phyloP scores from a whole-genome alignment of 305 asterid genomes.

The Plantago lanceolata region DNA sequence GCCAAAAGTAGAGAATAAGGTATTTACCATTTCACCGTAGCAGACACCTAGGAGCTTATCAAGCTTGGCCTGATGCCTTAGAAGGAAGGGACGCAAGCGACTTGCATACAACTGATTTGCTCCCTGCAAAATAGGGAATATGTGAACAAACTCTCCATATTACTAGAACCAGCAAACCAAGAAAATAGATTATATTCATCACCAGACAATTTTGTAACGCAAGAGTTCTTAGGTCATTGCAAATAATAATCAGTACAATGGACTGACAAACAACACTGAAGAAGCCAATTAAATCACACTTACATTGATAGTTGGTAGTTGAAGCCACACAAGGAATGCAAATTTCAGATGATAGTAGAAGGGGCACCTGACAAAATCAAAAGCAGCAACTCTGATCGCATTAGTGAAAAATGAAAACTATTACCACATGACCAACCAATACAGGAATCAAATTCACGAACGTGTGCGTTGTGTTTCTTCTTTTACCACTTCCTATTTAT shows the following conservation, averaged over 20 bases:
- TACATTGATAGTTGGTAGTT: conserved; percentile 80
- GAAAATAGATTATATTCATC: neutral
- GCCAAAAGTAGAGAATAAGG: conserved; percentile 12
- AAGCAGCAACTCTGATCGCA: conserved; percentile 16
- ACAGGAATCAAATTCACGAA: conserved; percentile 10
- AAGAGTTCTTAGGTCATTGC: neutral
- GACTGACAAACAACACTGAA: conserved; percentile 9
- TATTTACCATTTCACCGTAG: conserved; percentile 63
- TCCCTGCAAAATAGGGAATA: conserved; percentile 52
- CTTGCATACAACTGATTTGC: conserved; percentile 63
- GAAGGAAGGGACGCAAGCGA: conserved; percentile 72
- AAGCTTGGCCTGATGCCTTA: conserved; percentile 60
- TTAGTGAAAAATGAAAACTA: conserved; percentile 22
- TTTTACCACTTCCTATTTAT: conserved; percentile 1
- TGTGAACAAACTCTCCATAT: conserved; percentile 15
- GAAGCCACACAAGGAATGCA: conserved; percentile 98
- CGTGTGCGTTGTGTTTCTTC: neutral
- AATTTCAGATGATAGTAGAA: conserved; percentile 84
- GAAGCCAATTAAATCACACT: conserved; percentile 23
- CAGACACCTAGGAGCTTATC: conserved; percentile 52
- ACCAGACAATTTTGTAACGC: neutral
- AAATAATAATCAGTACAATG: conserved; percentile 12
- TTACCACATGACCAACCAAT: conserved; percentile 16
- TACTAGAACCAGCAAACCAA: neutral
- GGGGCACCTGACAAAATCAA: conserved; percentile 63